Percentiles rank a stretch among this genome's conserved stretches.
Conservation (phyloP, 2,329 filamentous ascomycete species). For the Cladosporium sp. region DNA sequence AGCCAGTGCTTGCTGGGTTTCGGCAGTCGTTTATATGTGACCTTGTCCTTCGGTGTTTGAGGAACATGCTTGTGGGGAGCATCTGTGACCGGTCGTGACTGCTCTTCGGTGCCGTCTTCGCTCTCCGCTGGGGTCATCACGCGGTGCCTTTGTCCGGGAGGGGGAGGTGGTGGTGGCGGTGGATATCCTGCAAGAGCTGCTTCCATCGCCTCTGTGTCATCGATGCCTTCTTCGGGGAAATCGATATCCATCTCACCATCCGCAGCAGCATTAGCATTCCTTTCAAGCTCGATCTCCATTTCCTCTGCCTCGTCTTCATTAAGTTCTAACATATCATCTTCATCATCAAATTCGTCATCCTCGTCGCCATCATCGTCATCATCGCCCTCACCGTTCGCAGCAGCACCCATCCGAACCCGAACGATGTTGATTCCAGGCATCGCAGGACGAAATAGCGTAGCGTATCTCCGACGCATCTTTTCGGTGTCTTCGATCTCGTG, state of each 20-base stretch:
- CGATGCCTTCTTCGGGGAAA: slow-evolving; percentile 45
- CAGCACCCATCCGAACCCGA: slow-evolving; percentile 26
- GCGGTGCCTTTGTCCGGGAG: slow-evolving; percentile 29
- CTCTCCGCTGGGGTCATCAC: slow-evolving; percentile 29
- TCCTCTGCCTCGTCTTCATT: slow-evolving; percentile 30
- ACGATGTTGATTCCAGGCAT: slow-evolving; percentile 24
- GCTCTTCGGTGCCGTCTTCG: slow-evolving; percentile 46
- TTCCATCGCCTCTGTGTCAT: slow-evolving; percentile 70
- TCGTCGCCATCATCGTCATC: slow-evolving; percentile 45
- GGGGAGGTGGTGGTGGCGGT: slow-evolving; percentile 58
- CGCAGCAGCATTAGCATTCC: slow-evolving; percentile 19
- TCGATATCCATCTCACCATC: slow-evolving; percentile 50
- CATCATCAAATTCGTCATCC: slow-evolving; percentile 33
- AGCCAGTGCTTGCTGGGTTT: slow-evolving; percentile 80
- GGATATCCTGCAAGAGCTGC: slow-evolving; percentile 74
- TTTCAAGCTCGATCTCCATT: slow-evolving; percentile 43
- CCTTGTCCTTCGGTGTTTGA: slow-evolving; percentile 63
- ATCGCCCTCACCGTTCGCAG: slow-evolving; percentile 45
- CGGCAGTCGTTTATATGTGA: slow-evolving; percentile 45
- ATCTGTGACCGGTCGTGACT: slow-evolving; percentile 37
- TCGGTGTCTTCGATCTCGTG: slow-evolving; percentile 61
- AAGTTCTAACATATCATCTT: slow-evolving; percentile 15
- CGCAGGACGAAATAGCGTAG: slow-evolving; percentile 33
- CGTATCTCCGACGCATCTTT: slow-evolving; percentile 35
- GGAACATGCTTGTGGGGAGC: slow-evolving; percentile 60